A percentile compares a stretch with the other conserved stretches of the same genome.
Conservation (phyloP, 2,329 filamentous ascomycete species). For the Bimuria novae-zelandiae region DNA sequence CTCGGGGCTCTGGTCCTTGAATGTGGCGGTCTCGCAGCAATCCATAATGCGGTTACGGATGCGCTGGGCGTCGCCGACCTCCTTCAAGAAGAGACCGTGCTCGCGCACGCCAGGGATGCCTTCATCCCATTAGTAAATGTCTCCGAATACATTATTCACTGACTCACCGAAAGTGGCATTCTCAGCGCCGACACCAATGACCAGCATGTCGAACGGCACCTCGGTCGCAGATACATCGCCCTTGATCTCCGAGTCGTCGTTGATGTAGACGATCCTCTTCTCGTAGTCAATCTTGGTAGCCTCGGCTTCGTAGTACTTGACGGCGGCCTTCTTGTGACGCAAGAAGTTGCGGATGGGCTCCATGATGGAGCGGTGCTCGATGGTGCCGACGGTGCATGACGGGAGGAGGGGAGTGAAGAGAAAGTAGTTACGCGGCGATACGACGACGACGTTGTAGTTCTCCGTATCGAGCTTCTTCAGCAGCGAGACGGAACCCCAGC, state of each 20-base stretch:
- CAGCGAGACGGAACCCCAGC: constrained; percentile 94
- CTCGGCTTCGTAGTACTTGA: constrained; percentile 98
- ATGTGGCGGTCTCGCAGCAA: constrained; percentile 96
- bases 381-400: constrained; percentile 94
- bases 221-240: constrained; percentile 81
- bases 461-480: constrained; percentile 98
- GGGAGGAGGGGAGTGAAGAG: constrained; percentile 97
- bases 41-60: constrained; percentile 99
- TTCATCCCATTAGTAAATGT: constrained; percentile 35
- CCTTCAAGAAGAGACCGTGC: constrained; percentile 97
- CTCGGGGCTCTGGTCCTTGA: constrained; percentile 90
- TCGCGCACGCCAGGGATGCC: constrained; percentile 91
- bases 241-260: constrained; percentile 91
- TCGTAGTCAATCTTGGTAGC: constrained; percentile 93
- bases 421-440: constrained; percentile 99
- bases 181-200: constrained; percentile 95
- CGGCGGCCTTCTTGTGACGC: constrained; percentile 88
- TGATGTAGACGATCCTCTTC: constrained; percentile 84
- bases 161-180: constrained; percentile 89
- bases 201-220: constrained; percentile 97
- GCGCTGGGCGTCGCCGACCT: constrained; percentile 92
- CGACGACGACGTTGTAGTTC: constrained; percentile 98
- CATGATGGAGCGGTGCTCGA: constrained; percentile 99
- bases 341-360: constrained; percentile 96
- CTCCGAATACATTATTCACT: constrained; percentile 1